Evolutionary conservation across 345 rosid genomes (phyloP), one percentile per base, ranked within the genome.

Genomic region (Hibiscus trionum): DNA sequence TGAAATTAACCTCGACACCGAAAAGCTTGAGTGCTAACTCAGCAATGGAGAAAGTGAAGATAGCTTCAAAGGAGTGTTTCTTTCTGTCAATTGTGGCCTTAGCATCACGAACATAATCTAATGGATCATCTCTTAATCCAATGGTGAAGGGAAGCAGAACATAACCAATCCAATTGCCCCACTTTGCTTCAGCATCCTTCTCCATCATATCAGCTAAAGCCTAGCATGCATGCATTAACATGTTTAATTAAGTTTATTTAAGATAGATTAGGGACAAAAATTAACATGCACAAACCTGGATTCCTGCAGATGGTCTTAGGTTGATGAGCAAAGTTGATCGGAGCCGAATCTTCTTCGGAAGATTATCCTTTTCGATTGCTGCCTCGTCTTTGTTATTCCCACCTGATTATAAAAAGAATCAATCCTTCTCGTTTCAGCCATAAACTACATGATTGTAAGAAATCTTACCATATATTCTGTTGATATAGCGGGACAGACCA

Each of bases 101-200:
- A 42, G 88, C 93, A 61, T 44, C 63, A 65, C 78, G 86, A 62
- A 85, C 62, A 35, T 84, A 84, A 63, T 84, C 86, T 56, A 89
- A 69, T 33, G 90, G 91, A 69, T 85, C 88, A 4, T 83, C 75
- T 47, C 76, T 77, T 3, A 80, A 61, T 8, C 77, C 82, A 7
- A 84, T 72, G 2, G 72, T 79, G 71, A 89, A 77, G 8, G 93
- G 91, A 24, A 87, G 26, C 53, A 87, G 71, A 9, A 87, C 76
- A 72, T 76, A 85, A 12, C 91, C 91, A 5, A 88, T 80, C 60
- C 80, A 76, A 70, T 85, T 89, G 0, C 89, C 93, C 91, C 90
- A 88, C 47, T 79, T 80, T 29, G 75, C 84, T 60, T 82, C 77
- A 1, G 83, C 74, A 68, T 71, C 73, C 55, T 83, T 83, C n/a